These are phyloP conservation scores for Tylopilus subfusipes DNA, from an alignment of 768 basidiomycete genomes.

Conservation along the genomic window DNA sequence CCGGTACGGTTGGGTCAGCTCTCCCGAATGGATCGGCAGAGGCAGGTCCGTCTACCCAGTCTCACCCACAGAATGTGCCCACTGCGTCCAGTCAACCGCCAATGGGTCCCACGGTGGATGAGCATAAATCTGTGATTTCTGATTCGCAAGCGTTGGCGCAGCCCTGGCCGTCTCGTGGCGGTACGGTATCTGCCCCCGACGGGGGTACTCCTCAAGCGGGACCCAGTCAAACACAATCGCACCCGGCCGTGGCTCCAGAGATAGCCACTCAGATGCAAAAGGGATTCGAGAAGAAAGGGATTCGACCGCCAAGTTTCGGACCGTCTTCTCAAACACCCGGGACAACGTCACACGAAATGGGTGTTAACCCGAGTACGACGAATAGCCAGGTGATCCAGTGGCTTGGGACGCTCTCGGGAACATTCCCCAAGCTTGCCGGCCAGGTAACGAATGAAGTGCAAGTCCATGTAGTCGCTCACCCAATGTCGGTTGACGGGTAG, in stretches of 20 bases:
- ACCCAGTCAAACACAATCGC: constrained; percentile 10
- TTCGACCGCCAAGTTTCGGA: constrained; percentile 22
- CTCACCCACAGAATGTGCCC: constrained; percentile 4
- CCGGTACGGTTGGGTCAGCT: not conserved
- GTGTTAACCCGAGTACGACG: not conserved
- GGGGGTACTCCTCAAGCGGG: constrained; percentile 14
- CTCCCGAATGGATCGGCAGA: constrained; percentile 5
- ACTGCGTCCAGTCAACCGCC: constrained; percentile 5
- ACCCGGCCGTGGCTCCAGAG: constrained; percentile 5
- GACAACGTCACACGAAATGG: constrained; percentile 11
- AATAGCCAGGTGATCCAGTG: constrained; percentile 30
- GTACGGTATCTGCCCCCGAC: constrained; percentile 6
- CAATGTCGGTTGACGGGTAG: constrained; percentile 33
- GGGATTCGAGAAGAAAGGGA: constrained; percentile 43
- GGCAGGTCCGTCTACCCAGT: constrained; percentile 11
- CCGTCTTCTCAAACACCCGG: constrained; percentile 18
- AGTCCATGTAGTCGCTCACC: constrained; percentile 36
- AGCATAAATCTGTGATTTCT: constrained; percentile 15
- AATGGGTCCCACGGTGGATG: constrained; percentile 10
- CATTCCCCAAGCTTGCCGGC: constrained; percentile 29
- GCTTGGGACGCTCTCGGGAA: constrained; percentile 49
- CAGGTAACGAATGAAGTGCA: constrained; percentile 40
- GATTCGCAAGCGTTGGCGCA: constrained; percentile 28
- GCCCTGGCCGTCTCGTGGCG: constrained; percentile 29
- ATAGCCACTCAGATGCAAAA: constrained; percentile 47